Conservation (phyloP, 768 basidiomycete genomes). For the Pleurotus citrinopileatus region DNA sequence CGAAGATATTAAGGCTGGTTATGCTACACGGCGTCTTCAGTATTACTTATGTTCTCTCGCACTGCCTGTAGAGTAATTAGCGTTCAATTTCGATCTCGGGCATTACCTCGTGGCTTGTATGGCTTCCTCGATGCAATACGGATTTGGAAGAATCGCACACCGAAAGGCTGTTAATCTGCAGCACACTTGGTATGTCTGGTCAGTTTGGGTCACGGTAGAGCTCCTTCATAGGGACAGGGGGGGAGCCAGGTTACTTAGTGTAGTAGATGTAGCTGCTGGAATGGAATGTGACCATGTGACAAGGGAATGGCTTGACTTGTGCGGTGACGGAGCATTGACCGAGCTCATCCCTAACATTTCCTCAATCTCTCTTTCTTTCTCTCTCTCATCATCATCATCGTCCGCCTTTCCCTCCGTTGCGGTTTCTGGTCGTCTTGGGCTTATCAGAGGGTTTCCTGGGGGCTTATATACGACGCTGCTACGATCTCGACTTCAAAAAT, state of each 20-base stretch:
- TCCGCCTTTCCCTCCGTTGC: background rate
- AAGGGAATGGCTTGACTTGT: slow-evolving; percentile 8
- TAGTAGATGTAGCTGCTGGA: too few relatives aligned
- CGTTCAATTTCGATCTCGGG: background rate
- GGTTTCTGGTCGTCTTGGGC: background rate
- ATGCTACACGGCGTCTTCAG: background rate
- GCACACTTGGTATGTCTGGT: too few relatives aligned
- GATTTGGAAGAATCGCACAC: background rate
- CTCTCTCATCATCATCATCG: slow-evolving; percentile 3
- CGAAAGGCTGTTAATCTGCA: too few relatives aligned
- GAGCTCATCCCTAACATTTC: slow-evolving; percentile 10
- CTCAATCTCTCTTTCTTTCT: slow-evolving; percentile 2
- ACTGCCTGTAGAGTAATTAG: slow-evolving; percentile 5
- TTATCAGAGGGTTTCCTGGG: background rate
- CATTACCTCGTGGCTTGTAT: slow-evolving; percentile 1
- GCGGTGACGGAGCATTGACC: slow-evolving; percentile 7
- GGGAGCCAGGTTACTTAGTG: too few relatives aligned
- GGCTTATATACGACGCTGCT: background rate
- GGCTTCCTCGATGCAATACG: background rate
- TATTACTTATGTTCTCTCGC: background rate
- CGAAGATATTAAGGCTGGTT: slow-evolving; percentile 46
- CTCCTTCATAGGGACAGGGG: too few relatives aligned
- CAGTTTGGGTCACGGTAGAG: too few relatives aligned
- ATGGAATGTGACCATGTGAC: slow-evolving; percentile 9
- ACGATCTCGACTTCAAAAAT: background rate